Evolutionary conservation across 208 protist species (phyloP), one percentile per base, ranked within the genome.

Genomic region (Giardia muris): DNA sequence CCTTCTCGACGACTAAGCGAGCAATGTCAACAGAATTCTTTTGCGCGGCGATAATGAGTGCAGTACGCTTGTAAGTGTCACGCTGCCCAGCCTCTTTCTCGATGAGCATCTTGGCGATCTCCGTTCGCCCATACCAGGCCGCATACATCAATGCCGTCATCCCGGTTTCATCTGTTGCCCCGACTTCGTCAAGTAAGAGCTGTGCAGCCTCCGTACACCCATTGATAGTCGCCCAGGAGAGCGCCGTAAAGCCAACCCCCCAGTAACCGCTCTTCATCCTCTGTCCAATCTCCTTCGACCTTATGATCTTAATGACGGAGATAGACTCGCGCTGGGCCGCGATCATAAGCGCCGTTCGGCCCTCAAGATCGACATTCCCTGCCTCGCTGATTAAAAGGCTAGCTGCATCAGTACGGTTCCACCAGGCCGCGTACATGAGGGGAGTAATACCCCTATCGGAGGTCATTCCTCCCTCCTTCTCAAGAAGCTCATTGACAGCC

Each of bases 201-300:
- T 10, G 19, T 39, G 57, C 57, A 10, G 57, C 57, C 57, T 76
- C 57, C 10, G 10, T 10, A 30, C 30, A 30, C 19, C 57, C 57
- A 10, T 30, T 10, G 10, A 76, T 76, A 30, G 57, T 76, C 19
- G 57, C 57, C 57, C 57, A 76, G 19, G 57, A 76, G 19, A 76
- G 57, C 10, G 57, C 57, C 19, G 19, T 76, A 30, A 76, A 76
- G 19, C 57, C 57, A 30, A 76, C 57, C 10, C 57, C 57, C 57
- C 57, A 76, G 57, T 76, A 76, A 39, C 57, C 57, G 57, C 57
- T 76, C 57, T 76, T 76, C 57, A 76, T 76, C 57, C 19, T 76
- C 19, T 39, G 10, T 30, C 30, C 30, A 30, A 76, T 10, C 57
- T 76, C 57, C 57, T 76, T 76, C 57, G 10, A 10, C 57, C 30